These are phyloP conservation scores for Auricularia sp. DNA, from an alignment of 768 basidiomycete species.

Conservation along the genomic window DNA sequence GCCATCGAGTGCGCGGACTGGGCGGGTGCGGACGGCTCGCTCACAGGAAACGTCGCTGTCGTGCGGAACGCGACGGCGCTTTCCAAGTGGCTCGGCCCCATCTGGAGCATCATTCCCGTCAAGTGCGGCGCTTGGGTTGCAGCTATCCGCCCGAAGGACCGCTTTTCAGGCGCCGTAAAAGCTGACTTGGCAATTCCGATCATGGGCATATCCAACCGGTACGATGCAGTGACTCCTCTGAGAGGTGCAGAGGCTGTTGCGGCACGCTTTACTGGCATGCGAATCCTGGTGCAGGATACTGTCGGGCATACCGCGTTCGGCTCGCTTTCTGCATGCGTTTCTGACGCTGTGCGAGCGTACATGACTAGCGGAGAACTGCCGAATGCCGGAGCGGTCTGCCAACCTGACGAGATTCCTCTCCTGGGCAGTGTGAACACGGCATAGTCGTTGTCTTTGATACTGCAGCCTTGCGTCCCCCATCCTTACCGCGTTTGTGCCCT, in stretches of 20 bases:
- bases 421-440: not conserved
- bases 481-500: too few species aligned
- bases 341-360: not conserved
- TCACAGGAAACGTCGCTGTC: not conserved
- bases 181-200: not conserved
- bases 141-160: not conserved
- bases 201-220: not conserved
- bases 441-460: too few species aligned
- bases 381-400: not conserved
- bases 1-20: not conserved
- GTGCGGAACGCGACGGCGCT: not conserved
- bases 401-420: not conserved
- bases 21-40: not conserved
- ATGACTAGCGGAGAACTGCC: not conserved
- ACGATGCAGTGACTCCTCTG: not conserved
- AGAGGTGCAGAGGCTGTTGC: not conserved
- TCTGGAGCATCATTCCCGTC: not conserved
- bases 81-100: not conserved
- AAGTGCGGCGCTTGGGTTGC: not conserved
- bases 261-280: not conserved
- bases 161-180: not conserved
- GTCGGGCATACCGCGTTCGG: not conserved
- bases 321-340: not conserved
- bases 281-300: not conserved
- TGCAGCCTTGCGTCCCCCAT: too few species aligned